phyloP scores from a whole-genome alignment of 768 basidiomycete genomes.

The Mycena leptocephala region DNA sequence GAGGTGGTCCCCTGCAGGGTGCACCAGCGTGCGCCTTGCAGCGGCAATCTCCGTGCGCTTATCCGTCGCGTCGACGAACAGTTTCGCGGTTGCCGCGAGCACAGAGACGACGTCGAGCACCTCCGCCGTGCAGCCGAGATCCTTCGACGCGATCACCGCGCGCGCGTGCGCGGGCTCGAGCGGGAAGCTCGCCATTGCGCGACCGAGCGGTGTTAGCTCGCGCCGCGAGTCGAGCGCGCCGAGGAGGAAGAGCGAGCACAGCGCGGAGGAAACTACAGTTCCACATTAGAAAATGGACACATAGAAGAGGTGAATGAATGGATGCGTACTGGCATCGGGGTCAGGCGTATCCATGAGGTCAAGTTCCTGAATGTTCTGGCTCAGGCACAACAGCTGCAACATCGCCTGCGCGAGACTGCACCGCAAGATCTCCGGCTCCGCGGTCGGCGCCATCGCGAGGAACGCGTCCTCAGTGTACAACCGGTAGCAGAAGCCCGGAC shows the following conservation, averaged over 20 bases:
- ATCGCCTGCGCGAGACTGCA: constrained; percentile 88
- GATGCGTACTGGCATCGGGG: constrained; percentile 73
- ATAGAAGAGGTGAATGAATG: neutral
- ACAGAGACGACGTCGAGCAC: constrained; percentile 90
- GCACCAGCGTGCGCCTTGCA: constrained; percentile 84
- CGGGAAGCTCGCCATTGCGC: constrained; percentile 92
- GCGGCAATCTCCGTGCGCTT: constrained; percentile 82
- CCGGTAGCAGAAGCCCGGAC: constrained; percentile 90
- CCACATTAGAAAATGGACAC: neutral
- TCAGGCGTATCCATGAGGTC: constrained; percentile 94
- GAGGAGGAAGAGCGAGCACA: constrained; percentile 84
- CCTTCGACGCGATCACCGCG: constrained; percentile 84
- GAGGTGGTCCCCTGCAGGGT: constrained; percentile 92
- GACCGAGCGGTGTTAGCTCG: constrained; percentile 80
- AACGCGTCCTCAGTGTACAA: constrained; percentile 92
- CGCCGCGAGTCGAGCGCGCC: constrained; percentile 82
- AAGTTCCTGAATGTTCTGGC: constrained; percentile 84
- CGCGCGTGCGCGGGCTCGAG: constrained; percentile 91
- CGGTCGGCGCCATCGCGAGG: constrained; percentile 72
- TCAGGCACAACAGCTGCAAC: constrained; percentile 89
- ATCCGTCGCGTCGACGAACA: constrained; percentile 86
- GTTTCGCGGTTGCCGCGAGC: constrained; percentile 84
- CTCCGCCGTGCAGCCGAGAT: constrained; percentile 81
- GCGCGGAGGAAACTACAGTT: constrained; percentile 69
- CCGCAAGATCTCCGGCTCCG: constrained; percentile 93